Percentiles rank a stretch among this genome's conserved stretches.
Evolutionary conservation across 2,329 filamentous ascomycete species (phyloP).

Genomic region (Fusarium sp.): DNA sequence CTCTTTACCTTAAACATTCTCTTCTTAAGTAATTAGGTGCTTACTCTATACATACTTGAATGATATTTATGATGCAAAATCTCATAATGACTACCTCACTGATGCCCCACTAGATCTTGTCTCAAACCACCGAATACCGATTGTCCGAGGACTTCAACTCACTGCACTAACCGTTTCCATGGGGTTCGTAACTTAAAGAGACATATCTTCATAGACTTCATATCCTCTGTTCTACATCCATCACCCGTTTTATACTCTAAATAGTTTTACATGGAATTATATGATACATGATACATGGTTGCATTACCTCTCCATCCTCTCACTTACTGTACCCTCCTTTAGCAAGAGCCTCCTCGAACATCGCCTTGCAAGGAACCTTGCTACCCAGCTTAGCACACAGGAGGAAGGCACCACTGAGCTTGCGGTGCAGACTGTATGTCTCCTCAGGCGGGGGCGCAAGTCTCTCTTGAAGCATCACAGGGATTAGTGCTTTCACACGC

Average conservation of each 20-base stretch:
- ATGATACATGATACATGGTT: constrained; percentile 29
- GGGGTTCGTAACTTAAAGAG: not conserved
- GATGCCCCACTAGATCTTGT: constrained; percentile 13
- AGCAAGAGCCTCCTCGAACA: constrained; percentile 74
- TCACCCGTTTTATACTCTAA: constrained; percentile 25
- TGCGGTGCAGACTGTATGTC: constrained; percentile 95
- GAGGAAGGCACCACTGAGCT: constrained; percentile 93
- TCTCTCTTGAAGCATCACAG: constrained; percentile 90
- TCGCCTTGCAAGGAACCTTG: constrained; percentile 79
- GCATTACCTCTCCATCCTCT: not conserved
- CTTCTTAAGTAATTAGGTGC: too few relatives aligned
- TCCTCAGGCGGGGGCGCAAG: constrained; percentile 94
- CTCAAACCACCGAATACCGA: constrained; percentile 10
- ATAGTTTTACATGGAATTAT: constrained; percentile 33
- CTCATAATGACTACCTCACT: constrained; percentile 1
- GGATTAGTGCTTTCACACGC: constrained; percentile 87
- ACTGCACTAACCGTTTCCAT: not conserved
- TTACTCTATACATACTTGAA: not conserved
- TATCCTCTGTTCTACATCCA: constrained; percentile 23
- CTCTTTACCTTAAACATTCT: not conserved
- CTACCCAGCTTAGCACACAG: constrained; percentile 89
- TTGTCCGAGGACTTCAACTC: not conserved
- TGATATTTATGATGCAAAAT: not conserved
- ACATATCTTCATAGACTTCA: not conserved
- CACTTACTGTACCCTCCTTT: constrained; percentile 50